A percentile compares a stretch with the other conserved stretches of the same genome.
These are phyloP conservation scores for Phlebiopsis flavidoalba DNA, from an alignment of 768 basidiomycete genomes.

Conservation along the genomic window DNA sequence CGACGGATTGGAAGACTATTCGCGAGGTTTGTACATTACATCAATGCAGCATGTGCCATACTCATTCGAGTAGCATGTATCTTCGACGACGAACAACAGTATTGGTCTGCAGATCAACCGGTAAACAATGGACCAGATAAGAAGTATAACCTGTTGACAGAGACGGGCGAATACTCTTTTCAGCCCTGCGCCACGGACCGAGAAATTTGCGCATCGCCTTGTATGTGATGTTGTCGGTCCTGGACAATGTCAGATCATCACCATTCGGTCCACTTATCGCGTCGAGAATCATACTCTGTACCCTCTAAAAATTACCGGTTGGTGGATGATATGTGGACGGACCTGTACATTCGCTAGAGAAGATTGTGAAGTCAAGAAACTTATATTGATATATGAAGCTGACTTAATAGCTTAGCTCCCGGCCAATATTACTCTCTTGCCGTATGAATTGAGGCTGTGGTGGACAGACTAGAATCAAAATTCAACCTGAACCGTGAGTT, in stretches of 20 bases:
- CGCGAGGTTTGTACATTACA: conserved; percentile 62
- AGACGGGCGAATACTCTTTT: conserved; percentile 91
- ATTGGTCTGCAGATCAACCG: conserved; percentile 82
- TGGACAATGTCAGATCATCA: conserved; percentile 91
- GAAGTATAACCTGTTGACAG: conserved; percentile 87
- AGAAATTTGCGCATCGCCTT: conserved; percentile 73
- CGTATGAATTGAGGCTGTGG: conserved; percentile 88
- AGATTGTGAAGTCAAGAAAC: conserved; percentile 45
- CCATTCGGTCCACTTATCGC: conserved; percentile 87
- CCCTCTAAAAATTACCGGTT: conserved; percentile 87
- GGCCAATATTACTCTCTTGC: conserved; percentile 85
- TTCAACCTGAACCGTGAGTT: conserved; percentile 90
- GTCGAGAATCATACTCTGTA: conserved; percentile 89
- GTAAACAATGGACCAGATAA: conserved; percentile 83
- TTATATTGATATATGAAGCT: background rate
- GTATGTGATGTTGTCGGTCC: conserved; percentile 85
- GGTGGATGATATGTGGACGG: conserved; percentile 79
- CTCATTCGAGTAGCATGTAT: conserved; percentile 30
- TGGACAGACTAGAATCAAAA: conserved; percentile 71
- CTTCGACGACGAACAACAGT: conserved; percentile 66
- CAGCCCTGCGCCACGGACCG: conserved; percentile 67
- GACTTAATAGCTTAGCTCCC: conserved; percentile 43
- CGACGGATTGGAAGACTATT: conserved; percentile 90
- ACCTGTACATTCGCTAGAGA: conserved; percentile 76
- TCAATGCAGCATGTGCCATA: background rate